Evolutionary conservation across 495 filamentous ascomycete genomes (phyloP).

Genomic region (Lepidopterella palustris): DNA sequence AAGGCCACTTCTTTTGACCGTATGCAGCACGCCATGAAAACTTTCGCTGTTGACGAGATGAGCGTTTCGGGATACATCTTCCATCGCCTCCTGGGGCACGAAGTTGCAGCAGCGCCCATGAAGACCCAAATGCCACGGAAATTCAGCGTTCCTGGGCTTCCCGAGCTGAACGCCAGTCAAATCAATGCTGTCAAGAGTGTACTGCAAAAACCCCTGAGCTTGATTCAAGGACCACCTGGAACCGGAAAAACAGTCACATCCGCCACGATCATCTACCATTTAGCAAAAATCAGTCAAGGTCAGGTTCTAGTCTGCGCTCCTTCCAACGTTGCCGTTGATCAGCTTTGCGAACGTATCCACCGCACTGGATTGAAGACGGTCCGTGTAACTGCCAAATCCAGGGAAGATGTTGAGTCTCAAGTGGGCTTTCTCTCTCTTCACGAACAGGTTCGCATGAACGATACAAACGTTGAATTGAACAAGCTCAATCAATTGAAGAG

Average conservation of each 20-base stretch:
- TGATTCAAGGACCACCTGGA: slow-evolving; percentile 95
- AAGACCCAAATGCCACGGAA: slow-evolving; percentile 96
- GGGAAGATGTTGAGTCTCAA: slow-evolving; percentile 95
- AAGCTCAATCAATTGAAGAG: slow-evolving; percentile 89
- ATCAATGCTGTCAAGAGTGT: slow-evolving; percentile 97
- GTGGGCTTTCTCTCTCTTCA: slow-evolving; percentile 93
- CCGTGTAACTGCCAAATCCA: slow-evolving; percentile 95
- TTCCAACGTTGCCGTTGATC: slow-evolving; percentile 97
- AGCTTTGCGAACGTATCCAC: slow-evolving; percentile 96
- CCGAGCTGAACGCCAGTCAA: slow-evolving; percentile 92
- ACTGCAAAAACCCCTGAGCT: slow-evolving; percentile 80
- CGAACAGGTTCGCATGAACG: slow-evolving; percentile 95
- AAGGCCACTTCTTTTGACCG: slow-evolving; percentile 98
- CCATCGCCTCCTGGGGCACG: slow-evolving; percentile 92
- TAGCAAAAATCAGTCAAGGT: slow-evolving; percentile 89
- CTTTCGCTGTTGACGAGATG: slow-evolving; percentile 96
- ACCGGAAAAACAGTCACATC: slow-evolving; percentile 99
- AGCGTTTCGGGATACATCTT: slow-evolving; percentile 99
- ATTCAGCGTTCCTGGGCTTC: slow-evolving; percentile 90
- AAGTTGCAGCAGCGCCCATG: slow-evolving; percentile 91
- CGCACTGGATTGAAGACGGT: slow-evolving; percentile 91
- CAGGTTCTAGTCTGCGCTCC: slow-evolving; percentile 96
- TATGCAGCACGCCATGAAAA: slow-evolving; percentile 99
- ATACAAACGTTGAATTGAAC: slow-evolving; percentile 85
- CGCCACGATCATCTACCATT: slow-evolving; percentile 95